Evolutionary conservation across 1,139 yeast genomes (phyloP), one percentile per base, ranked within the genome.

Genomic region (Pichia kudriavzevii): DNA sequence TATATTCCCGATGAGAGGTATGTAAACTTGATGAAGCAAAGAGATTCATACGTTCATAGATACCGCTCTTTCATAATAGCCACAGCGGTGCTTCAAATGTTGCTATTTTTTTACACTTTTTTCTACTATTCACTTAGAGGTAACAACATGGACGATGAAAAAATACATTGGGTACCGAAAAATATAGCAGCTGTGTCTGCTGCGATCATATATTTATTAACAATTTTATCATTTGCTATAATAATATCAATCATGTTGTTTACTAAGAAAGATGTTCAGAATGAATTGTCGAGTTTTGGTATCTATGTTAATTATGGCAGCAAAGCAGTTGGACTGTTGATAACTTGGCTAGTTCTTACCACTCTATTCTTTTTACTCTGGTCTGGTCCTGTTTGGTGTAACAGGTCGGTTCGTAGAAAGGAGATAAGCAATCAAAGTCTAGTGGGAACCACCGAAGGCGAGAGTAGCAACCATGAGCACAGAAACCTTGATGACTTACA

Each of bases 311-410:
- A 58, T 33, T 37, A 61, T 22, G 78, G 79, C 0, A 27, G 32
- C 0, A 40, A 49, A 0, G 57, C 26, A 25, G 21, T 37, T 6
- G 15, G 26, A 5, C 9, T 40, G 9, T 18, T 28, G 8, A 20
- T 34, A 5, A 16, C 34, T 8, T 70, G n/a, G 42, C 63, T 11
- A 68, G 75, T 74, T 10, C 30, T 31, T 7, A 9, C 39, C 10
- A 31, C 27, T 8, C 15, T 56, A 2, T 35, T 43, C 3, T 41
- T 52, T 26, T 30, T 38, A 3, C 31, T 46, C 4, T 66, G 72
- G 72, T 59, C 55, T 4, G 60, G 66, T 4, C 69, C 71, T 1
- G 42, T 61, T 12, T 67, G 72, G 72, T 66, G 68, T 48, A 63
- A 46, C 19, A 39, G 42, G n/a, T n/a, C n/a, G n/a, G n/a, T n/a